Base-by-base conservation (phyloP, 2,329 filamentous ascomycete genomes). In the Dactylella cylindrospora region DNA sequence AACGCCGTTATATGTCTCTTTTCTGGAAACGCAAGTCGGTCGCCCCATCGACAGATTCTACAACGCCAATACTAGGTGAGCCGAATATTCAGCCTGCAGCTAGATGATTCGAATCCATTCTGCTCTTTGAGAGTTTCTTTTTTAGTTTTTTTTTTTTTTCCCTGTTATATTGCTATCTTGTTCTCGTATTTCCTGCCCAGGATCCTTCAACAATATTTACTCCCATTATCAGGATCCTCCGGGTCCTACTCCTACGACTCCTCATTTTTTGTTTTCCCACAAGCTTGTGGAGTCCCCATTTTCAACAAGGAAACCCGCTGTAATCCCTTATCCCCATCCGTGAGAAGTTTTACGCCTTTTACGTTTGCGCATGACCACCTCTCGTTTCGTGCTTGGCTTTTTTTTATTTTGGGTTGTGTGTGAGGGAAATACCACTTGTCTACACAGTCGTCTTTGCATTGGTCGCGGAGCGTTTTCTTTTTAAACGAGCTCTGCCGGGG, bases 21-120 rank as follows among this genome's bases (percentile, higher is more conserved):
- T 62, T 62, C 43, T 62, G 57, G 57, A 62, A 62, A 49, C 50
- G 57, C 31, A 62, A 62, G 31, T 62, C 57, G 5, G 57, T 62
- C 49, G 49, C 57, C 23, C 57, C 57, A 39, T 62, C 57, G 49
- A 62, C 57, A 13, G 57, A 62, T 39, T 62, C 57, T 31, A 62
- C 57, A n/a, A 49, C 50, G 13, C 49, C 57, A 3, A 62, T 62
- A 17, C 43, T 62, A 62, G 57, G 49, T 62, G 49, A 47, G 55
- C 36, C 31, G n/a, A n/a, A n/a, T n/a, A n/a, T n/a, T n/a, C n/a
- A n/a, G n/a, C n/a, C n/a, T n/a, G n/a, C n/a, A n/a, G n/a, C n/a
- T n/a, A n/a, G n/a, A n/a, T n/a, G n/a, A n/a, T n/a, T n/a, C n/a
- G n/a, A n/a, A n/a, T n/a, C n/a, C n/a, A n/a, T n/a, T n/a, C n/a